Base-by-base conservation (phyloP, 1,139 yeast genomes). In the Sugiyamaella xylanicola region DNA sequence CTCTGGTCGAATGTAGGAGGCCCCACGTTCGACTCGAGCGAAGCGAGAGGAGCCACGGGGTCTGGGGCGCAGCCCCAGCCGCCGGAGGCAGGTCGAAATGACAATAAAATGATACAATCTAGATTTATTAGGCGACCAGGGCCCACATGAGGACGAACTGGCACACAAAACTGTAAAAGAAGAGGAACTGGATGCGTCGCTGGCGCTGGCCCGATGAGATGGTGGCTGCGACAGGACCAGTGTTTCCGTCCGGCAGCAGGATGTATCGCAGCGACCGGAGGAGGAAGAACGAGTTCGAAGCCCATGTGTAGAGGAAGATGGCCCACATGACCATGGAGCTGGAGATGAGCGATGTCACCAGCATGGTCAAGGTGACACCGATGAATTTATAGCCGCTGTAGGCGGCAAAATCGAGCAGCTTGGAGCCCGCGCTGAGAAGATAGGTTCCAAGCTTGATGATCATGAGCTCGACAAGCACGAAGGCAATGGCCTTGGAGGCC, bases 331-430 rank as follows among this genome's bases (percentile, higher is more conserved):
- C 78, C 60, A 54, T 81, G 74, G 63, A 76, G 65, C 37, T 73
- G 62, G 69, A 77, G 67, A 72, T 81, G 76, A 58, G 70, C 37
- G 67, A 67, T 73, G 71, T 70, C 63, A 68, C 67, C 50, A 72
- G 61, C 58, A 73, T 68, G n/a, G 74, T 72, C 48, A 74, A 60
- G 20, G 74, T 71, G 57, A 74, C 65, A 21, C 96, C 90, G 39
- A 95, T 92, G 69, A 91, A 95, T 72, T 95, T 95, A 77, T 95
- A 95, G 29, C 99, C 97, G 53, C 95, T 86, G 72, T 89, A 93
- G 61, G 97, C 87, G 9, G 89, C 80, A 59, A 93, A 77, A 70
- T 95, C 99, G 78, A 93, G 85, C 51, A 87, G 75, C 56, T 83
- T 78, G 62, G 87, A 67, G 69, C 78, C 68, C 66, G 86, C 80